These are phyloP conservation scores for Neurospora sp. DNA, from an alignment of 495 filamentous ascomycete genomes.

Conservation along the genomic window DNA sequence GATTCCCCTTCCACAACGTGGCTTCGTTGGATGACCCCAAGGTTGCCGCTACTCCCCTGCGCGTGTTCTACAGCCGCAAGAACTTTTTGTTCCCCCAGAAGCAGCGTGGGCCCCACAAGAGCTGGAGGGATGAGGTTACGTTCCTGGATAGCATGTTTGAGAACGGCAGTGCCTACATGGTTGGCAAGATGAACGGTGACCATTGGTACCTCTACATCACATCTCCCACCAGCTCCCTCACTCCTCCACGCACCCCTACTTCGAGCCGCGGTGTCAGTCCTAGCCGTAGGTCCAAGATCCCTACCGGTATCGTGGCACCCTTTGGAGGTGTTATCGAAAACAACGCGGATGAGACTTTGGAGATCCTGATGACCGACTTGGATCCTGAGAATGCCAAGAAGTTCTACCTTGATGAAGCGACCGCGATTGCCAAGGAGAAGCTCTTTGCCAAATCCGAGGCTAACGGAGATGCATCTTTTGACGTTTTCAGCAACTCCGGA, in stretches of 20 bases:
- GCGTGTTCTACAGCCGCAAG: conserved; percentile 98
- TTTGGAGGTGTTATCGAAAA: conserved; percentile 32
- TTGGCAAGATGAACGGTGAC: conserved; percentile 99
- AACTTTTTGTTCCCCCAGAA: conserved; percentile 95
- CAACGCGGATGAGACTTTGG: conserved; percentile 76
- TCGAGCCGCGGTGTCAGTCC: conserved; percentile 17
- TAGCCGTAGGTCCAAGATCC: conserved; percentile 32
- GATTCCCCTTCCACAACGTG: conserved; percentile 59
- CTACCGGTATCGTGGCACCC: conserved; percentile 60
- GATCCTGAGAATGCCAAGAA: conserved; percentile 88
- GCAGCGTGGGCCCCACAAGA: conserved; percentile 88
- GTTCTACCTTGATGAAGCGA: conserved; percentile 91
- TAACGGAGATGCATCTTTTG: conserved; percentile 47
- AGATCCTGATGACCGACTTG: conserved; percentile 97
- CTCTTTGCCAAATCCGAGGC: conserved; percentile 50
- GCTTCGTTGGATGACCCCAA: conserved; percentile 43
- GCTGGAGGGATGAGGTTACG: conserved; percentile 93
- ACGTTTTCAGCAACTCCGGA: conserved; percentile 69
- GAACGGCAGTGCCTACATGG: conserved; percentile 96
- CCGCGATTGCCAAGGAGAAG: conserved; percentile 73
- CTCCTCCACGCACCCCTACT: conserved; percentile 69
- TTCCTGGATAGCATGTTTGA: conserved; percentile 83
- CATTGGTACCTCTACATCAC: conserved; percentile 99
- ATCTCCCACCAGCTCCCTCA: conserved; percentile 66
- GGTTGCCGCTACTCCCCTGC: conserved; percentile 75